Evolutionary conservation across 2,329 filamentous ascomycete species (phyloP).

Genomic region (Pseudocercospora macadamiae): DNA sequence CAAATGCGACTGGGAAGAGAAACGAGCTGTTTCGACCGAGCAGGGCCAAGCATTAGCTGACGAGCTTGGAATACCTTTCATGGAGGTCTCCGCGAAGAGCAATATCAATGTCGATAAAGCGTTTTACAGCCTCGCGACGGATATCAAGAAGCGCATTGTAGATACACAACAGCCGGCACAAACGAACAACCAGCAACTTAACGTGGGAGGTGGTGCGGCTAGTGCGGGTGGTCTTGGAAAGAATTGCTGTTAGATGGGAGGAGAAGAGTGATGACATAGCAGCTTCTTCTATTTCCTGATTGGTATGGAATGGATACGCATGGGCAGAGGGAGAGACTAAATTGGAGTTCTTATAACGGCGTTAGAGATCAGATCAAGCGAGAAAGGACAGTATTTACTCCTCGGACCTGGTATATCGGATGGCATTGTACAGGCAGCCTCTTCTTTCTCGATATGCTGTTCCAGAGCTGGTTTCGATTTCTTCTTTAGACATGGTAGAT

Average conservation of each 20-base stretch:
- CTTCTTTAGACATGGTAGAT: too few relatives aligned
- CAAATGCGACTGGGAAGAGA: conserved; percentile 99
- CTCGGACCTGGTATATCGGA: not conserved
- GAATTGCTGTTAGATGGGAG: conserved; percentile 79
- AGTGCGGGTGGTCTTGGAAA: conserved; percentile 38
- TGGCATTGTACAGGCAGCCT: conserved; percentile 6
- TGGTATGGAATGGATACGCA: not conserved
- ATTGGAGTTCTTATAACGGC: not conserved
- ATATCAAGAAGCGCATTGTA: conserved; percentile 98
- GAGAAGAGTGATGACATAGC: too few relatives aligned
- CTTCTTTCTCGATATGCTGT: not conserved
- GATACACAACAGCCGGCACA: conserved; percentile 74
- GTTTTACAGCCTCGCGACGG: conserved; percentile 90
- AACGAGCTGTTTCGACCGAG: conserved; percentile 90
- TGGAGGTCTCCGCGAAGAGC: conserved; percentile 97
- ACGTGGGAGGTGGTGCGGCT: conserved; percentile 35
- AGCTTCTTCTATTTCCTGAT: too few relatives aligned
- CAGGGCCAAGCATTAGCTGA: conserved; percentile 91
- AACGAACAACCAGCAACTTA: conserved; percentile 64
- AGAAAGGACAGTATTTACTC: not conserved
- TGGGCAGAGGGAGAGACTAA: conserved; percentile 3
- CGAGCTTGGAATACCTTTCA: conserved; percentile 95
- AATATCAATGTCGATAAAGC: conserved; percentile 99
- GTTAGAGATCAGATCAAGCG: not conserved
- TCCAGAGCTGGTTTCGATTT: not conserved